These are phyloP conservation scores for Fremontodendron californicum DNA, from an alignment of 345 rosid species.

Conservation along the genomic window DNA sequence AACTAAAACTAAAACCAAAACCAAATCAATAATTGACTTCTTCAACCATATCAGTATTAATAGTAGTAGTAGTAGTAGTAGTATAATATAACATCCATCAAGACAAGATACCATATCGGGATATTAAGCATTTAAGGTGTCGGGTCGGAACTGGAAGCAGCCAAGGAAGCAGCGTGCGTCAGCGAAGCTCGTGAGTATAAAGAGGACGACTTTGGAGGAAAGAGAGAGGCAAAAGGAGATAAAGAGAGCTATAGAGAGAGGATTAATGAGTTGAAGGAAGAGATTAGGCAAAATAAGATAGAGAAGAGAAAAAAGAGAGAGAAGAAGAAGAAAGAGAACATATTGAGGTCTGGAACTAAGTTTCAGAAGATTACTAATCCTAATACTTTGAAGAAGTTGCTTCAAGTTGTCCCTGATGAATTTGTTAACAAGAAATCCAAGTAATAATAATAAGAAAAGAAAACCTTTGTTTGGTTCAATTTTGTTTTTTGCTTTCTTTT, in stretches of 20 bases:
- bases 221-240: slow-evolving; percentile 65
- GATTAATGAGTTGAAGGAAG: slow-evolving; percentile 71
- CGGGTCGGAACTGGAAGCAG: slow-evolving; percentile 86
- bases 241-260: slow-evolving; percentile 80
- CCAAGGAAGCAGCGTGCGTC: slow-evolving; percentile 64
- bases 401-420: slow-evolving; percentile 69
- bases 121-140: too few relatives aligned
- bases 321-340: slow-evolving; percentile 85
- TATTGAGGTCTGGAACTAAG: slow-evolving; percentile 74
- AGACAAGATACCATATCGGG: too few relatives aligned
- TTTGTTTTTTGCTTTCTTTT: background rate
- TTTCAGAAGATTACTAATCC: slow-evolving; percentile 78
- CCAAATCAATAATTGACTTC: too few relatives aligned
- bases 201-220: slow-evolving; percentile 53
- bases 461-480: background rate
- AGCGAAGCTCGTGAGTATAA: slow-evolving; percentile 57
- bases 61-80: too few relatives aligned
- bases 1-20: too few relatives aligned
- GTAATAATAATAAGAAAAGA: background rate
- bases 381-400: slow-evolving; percentile 76
- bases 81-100: too few relatives aligned
- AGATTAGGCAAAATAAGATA: slow-evolving; percentile 66
- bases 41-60: too few relatives aligned
- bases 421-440: slow-evolving; percentile 25
- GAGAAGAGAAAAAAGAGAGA: slow-evolving; percentile 81